Base-by-base conservation (phyloP, 768 basidiomycete genomes). In the Amanita brunnescens region DNA sequence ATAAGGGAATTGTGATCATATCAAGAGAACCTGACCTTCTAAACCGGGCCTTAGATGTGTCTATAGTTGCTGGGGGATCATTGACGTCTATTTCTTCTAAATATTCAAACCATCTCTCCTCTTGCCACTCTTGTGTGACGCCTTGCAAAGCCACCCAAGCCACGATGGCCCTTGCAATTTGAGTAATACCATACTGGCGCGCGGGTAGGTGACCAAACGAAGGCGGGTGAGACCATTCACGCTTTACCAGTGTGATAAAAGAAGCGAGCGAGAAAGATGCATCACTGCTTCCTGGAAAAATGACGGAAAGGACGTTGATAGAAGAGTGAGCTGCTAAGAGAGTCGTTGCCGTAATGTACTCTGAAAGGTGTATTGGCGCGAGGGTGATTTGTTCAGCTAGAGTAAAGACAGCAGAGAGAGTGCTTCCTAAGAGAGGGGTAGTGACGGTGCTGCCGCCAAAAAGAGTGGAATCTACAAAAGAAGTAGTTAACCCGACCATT, bases 91-190 rank as follows among this genome's bases (percentile, higher is more conserved):
- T 77, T 62, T 90, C 87, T 49, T 70, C 75, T 54, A 90, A 70
- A 59, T 77, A 68, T 57, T 72, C 70, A 49, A 85, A 76, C 85
- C 87, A 87, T 38, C 66, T 69, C 60, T 75, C 72, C 61, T 91
- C 87, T 57, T 87, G 85, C 76, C 83, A 87, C 58, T 87, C 81
- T 59, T 83, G 80, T 0, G 90, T 92, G 38, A 88, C 81, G 30
- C 85, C 82, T 59, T 91, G 90, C 37, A 92, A 67, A 0, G 86
- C 79, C 5, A 83, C 83, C 87, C 88, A 91, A 0, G 81, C 87
- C 6, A 87, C 75, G 18, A 92, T 74, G 0, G 85, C 87, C 51
- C 78, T 73, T 16, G 79, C 79, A 12, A 88, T 75, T 52, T 86
- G 78, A 0, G 77, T 77, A 37, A 88, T 69, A 6, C 83, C 78